Percentiles rank a stretch among this genome's conserved stretches.
phyloP scores from a whole-genome alignment of 1,284 basidiomycete species.

The Melampsora americana region DNA sequence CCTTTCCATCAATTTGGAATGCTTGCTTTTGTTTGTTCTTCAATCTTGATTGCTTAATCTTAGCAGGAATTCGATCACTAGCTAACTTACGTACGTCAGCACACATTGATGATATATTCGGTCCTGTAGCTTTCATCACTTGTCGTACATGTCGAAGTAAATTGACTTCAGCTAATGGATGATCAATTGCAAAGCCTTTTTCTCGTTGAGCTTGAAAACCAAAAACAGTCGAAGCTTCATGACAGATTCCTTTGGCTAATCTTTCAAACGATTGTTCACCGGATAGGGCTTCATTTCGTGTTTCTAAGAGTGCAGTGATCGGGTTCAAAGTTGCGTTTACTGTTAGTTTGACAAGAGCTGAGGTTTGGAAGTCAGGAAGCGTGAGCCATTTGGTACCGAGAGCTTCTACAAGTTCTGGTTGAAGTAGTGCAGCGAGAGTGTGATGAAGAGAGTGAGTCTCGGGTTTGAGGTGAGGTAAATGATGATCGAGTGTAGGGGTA shows the following conservation, averaged over 20 bases:
- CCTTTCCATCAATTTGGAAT: slow-evolving; percentile 56
- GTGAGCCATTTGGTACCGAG: slow-evolving; percentile 62
- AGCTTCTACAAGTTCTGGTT: slow-evolving; percentile 55
- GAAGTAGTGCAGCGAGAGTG: slow-evolving; percentile 70
- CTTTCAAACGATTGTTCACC: slow-evolving; percentile 49
- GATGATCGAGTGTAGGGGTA: slow-evolving; percentile 59
- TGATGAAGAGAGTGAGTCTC: slow-evolving; percentile 61
- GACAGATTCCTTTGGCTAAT: slow-evolving; percentile 47
- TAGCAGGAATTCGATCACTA: slow-evolving; percentile 2
- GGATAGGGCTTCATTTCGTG: slow-evolving; percentile 70
- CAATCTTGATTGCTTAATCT: slow-evolving; percentile 14
- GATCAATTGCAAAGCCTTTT: slow-evolving; percentile 36
- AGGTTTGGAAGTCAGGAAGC: slow-evolving; percentile 67
- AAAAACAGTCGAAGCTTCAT: slow-evolving; percentile 50
- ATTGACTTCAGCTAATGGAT: slow-evolving; percentile 49
- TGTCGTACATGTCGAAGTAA: slow-evolving; percentile 60
- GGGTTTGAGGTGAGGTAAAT: slow-evolving; percentile 56
- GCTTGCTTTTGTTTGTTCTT: background rate
- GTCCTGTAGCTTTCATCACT: slow-evolving; percentile 62
- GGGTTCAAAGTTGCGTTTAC: slow-evolving; percentile 84
- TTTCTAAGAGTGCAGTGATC: slow-evolving; percentile 74
- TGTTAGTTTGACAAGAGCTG: slow-evolving; percentile 76
- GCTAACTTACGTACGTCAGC: slow-evolving; percentile 56
- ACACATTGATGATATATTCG: slow-evolving; percentile 76
- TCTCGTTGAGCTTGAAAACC: slow-evolving; percentile 46